These are phyloP conservation scores for Wickerhamiella azyma DNA, from an alignment of 805 yeast species.

Conservation along the genomic window DNA sequence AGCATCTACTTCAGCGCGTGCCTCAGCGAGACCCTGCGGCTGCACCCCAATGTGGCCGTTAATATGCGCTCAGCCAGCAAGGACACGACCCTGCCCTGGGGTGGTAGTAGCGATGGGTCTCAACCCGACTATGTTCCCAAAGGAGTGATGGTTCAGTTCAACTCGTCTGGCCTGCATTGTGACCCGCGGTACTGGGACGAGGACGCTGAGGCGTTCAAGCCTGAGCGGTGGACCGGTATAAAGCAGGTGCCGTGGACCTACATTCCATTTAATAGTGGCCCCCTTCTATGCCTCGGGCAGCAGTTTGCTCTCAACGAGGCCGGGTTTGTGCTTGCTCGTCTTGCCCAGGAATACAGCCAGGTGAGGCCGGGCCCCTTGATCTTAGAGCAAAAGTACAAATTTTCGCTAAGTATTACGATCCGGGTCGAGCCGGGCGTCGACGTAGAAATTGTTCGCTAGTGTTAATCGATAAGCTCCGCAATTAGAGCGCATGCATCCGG, in stretches of 20 bases:
- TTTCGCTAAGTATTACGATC: background rate
- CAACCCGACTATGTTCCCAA: slow-evolving; percentile 28
- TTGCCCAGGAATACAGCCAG: slow-evolving; percentile 24
- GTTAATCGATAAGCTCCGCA: too few relatives aligned
- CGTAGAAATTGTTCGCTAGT: background rate
- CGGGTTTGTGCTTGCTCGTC: slow-evolving; percentile 29
- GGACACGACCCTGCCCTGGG: slow-evolving; percentile 32
- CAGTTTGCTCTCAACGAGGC: slow-evolving; percentile 37
- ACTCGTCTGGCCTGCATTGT: slow-evolving; percentile 29
- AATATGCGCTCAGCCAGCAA: slow-evolving; percentile 30
- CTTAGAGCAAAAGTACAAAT: background rate
- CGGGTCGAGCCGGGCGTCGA: slow-evolving; percentile 7
- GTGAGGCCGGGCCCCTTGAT: slow-evolving; percentile 9
- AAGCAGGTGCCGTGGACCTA: slow-evolving; percentile 27
- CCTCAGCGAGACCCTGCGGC: slow-evolving; percentile 31
- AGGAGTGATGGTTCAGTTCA: slow-evolving; percentile 27
- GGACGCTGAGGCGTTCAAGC: slow-evolving; percentile 28
- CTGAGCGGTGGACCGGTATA: slow-evolving; percentile 29
- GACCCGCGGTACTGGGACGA: slow-evolving; percentile 26
- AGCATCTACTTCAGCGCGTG: slow-evolving; percentile 31
- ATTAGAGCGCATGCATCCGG: too few relatives aligned
- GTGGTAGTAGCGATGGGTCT: slow-evolving; percentile 29
- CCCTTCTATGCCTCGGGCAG: slow-evolving; percentile 36
- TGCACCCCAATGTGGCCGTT: slow-evolving; percentile 35
- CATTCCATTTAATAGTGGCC: slow-evolving; percentile 36